phyloP scores from a whole-genome alignment of 2,329 filamentous ascomycete species.

The Colletotrichum sidae region DNA sequence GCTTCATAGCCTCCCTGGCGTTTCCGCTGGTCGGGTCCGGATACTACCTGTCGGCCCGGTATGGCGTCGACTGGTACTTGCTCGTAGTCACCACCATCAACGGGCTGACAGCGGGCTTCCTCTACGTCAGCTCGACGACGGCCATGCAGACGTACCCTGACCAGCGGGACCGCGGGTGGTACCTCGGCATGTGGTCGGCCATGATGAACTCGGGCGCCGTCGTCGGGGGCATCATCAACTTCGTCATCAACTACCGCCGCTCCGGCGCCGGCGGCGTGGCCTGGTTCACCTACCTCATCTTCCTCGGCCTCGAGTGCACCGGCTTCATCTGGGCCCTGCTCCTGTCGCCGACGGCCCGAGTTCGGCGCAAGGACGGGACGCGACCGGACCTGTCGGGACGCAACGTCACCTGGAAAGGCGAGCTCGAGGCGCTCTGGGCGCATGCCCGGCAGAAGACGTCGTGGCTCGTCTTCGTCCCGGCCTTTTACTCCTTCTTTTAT shows the following conservation, averaged over 20 bases:
- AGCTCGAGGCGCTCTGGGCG: constrained; percentile 41
- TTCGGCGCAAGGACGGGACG: constrained; percentile 43
- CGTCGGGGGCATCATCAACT: constrained; percentile 58
- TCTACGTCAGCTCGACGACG: constrained; percentile 43
- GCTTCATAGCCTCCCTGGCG: constrained; percentile 48
- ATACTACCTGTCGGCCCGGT: constrained; percentile 48
- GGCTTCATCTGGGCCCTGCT: constrained; percentile 43
- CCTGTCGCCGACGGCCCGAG: constrained; percentile 44
- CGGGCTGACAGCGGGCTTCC: constrained; percentile 40
- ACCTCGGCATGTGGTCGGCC: constrained; percentile 41
- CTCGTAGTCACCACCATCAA: constrained; percentile 37
- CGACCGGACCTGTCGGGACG: constrained; percentile 38
- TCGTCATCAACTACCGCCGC: constrained; percentile 53
- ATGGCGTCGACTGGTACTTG: constrained; percentile 45
- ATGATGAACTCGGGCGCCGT: constrained; percentile 45
- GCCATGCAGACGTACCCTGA: constrained; percentile 42
- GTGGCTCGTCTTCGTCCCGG: constrained; percentile 41
- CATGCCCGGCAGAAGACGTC: constrained; percentile 38
- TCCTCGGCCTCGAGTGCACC: constrained; percentile 45
- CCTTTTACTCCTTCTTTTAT: constrained; percentile 51
- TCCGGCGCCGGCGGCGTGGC: constrained; percentile 42
- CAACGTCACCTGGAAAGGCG: constrained; percentile 39
- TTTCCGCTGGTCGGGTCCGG: constrained; percentile 49
- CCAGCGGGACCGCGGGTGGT: constrained; percentile 36
- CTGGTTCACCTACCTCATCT: constrained; percentile 44